A percentile compares a stretch with the other conserved stretches of the same genome.
Evolutionary conservation across 2,329 filamentous ascomycete species (phyloP).

Genomic region (Didymella glomerata): DNA sequence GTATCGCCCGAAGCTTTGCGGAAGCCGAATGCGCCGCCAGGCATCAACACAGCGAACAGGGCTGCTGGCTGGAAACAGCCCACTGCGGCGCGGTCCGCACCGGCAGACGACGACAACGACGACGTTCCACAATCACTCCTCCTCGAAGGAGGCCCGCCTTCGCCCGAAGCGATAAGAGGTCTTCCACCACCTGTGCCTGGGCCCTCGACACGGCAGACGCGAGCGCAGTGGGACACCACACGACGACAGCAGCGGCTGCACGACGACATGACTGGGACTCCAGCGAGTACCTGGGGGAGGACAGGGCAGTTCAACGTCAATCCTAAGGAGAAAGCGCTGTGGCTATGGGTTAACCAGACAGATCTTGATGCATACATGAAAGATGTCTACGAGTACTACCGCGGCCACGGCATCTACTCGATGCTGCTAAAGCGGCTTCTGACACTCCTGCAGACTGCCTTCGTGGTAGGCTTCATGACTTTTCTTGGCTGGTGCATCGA

Average conservation of each 20-base stretch:
- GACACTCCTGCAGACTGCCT: conserved; percentile 81
- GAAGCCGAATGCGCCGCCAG: conserved; percentile 32
- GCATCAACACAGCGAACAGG: conserved; percentile 42
- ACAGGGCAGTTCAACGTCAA: conserved; percentile 53
- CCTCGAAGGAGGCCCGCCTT: conserved; percentile 60
- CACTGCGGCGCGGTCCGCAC: conserved; percentile 26
- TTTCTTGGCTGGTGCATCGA: conserved; percentile 88
- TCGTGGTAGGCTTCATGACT: conserved; percentile 82
- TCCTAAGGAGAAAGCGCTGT: conserved; percentile 81
- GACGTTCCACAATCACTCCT: conserved; percentile 71
- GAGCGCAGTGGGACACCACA: conserved; percentile 61
- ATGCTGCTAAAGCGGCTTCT: conserved; percentile 77
- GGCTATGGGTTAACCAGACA: conserved; percentile 90
- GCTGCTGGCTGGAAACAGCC: conserved; percentile 51
- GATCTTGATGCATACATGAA: conserved; percentile 88
- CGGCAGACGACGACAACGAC: conserved; percentile 55
- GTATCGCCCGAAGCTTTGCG: conserved; percentile 48
- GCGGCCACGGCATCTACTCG: conserved; percentile 83
- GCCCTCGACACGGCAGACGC: conserved; percentile 54
- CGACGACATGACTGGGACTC: conserved; percentile 29
- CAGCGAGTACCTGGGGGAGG: conserved; percentile 34
- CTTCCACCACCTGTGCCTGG: conserved; percentile 54
- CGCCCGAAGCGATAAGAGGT: conserved; percentile 32
- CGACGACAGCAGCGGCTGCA: conserved; percentile 58
- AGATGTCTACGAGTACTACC: conserved; percentile 86